A percentile compares a stretch with the other conserved stretches of the same genome.
Conservation (phyloP, 2,329 filamentous ascomycete genomes). For the Hymenoscyphus linearis region DNA sequence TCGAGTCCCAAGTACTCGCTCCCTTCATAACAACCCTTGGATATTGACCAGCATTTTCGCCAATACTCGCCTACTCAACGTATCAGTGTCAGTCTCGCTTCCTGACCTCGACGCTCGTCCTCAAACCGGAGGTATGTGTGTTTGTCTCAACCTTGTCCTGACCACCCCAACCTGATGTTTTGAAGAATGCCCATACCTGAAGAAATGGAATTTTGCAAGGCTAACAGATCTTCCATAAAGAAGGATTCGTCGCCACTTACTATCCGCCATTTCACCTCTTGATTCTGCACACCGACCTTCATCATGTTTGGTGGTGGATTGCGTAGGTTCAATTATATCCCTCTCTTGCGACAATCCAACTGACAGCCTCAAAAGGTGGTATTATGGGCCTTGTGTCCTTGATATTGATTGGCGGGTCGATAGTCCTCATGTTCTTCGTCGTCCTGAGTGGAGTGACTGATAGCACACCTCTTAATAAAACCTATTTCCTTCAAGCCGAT, state of each 20-base stretch:
- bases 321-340: background rate
- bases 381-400: constrained; percentile 52
- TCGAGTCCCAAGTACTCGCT: background rate
- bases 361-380: constrained; percentile 39
- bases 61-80: background rate
- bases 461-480: constrained; percentile 57
- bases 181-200: background rate
- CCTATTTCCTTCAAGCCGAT: constrained; percentile 81
- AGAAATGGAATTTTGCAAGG: background rate
- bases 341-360: background rate
- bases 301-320: background rate
- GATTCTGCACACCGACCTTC: background rate
- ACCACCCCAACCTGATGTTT: background rate
- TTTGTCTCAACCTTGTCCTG: background rate
- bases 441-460: constrained; percentile 56
- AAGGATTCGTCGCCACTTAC: background rate
- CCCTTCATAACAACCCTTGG: background rate
- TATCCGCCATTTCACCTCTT: background rate
- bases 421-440: constrained; percentile 61
- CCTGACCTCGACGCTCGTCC: background rate
- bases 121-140: constrained; percentile 3
- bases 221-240: background rate
- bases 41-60: background rate
- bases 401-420: constrained; percentile 54
- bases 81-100: background rate